A percentile compares a stretch with the other conserved stretches of the same genome.
Conservation (phyloP, 2,329 filamentous ascomycete genomes). For the Botrytis elliptica region DNA sequence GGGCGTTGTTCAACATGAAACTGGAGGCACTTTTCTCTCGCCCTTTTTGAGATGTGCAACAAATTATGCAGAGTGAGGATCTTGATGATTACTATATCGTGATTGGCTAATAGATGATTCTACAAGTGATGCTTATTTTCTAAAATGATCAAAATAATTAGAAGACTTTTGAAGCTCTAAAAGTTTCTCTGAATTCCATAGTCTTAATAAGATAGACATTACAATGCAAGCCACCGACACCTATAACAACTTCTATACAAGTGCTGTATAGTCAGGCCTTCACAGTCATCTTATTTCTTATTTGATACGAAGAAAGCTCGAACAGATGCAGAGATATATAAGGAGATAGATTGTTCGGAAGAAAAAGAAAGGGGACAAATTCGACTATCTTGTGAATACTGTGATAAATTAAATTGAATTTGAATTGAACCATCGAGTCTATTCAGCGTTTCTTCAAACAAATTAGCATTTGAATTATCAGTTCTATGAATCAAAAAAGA, state of each 20-base stretch:
- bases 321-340: neutral
- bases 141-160: neutral
- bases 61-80: constrained; percentile 10
- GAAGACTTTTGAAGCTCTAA: neutral
- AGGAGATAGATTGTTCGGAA: neutral
- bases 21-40: neutral
- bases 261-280: neutral
- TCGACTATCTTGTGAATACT: neutral
- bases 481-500: neutral
- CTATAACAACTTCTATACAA: neutral
- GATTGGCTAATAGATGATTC: neutral
- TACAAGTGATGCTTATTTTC: neutral
- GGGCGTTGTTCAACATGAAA: neutral
- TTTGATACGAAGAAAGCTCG: neutral
- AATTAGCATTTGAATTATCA: neutral
- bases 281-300: neutral
- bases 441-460: neutral
- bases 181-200: neutral
- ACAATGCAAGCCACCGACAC: too few relatives aligned
- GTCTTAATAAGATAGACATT: too few relatives aligned
- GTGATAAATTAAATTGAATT: neutral
- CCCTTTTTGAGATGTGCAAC: constrained; percentile 16
- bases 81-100: too few relatives aligned
- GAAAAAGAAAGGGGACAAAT: neutral
- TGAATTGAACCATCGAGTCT: neutral